These are phyloP conservation scores for Camelina neglecta DNA, from an alignment of 345 rosid species.

Conservation along the genomic window DNA sequence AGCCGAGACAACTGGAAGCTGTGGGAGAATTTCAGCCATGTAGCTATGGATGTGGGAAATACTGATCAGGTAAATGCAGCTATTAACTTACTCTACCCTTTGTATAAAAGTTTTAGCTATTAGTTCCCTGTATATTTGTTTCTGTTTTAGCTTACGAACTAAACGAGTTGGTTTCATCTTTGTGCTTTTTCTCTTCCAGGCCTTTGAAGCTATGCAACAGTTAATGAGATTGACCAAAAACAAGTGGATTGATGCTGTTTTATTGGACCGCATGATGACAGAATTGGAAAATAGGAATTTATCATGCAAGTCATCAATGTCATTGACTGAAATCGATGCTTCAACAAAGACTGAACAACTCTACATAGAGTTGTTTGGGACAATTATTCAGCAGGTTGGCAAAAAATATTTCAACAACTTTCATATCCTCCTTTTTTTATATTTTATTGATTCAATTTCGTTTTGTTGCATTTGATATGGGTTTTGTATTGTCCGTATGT, in stretches of 20 bases:
- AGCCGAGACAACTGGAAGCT: constrained; percentile 95
- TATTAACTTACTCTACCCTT: background rate
- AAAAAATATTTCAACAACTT: constrained; percentile 15
- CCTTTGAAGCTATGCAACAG: constrained; percentile 82
- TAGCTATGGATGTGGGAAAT: constrained; percentile 86
- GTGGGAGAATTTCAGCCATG: constrained; percentile 89
- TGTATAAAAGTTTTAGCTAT: background rate
- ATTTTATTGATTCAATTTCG: too few relatives aligned
- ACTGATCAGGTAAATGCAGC: constrained; percentile 66
- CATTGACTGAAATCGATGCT: constrained; percentile 2
- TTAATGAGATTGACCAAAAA: constrained; percentile 59
- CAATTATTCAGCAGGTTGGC: constrained; percentile 80
- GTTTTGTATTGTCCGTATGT: background rate
- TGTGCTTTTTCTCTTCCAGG: constrained; percentile 48
- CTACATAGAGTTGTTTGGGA: constrained; percentile 69
- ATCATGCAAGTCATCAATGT: constrained; percentile 28
- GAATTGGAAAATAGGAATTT: constrained; percentile 62
- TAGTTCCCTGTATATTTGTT: background rate
- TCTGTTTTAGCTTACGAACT: constrained; percentile 8
- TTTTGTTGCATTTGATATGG: background rate
- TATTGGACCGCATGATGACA: constrained; percentile 67
- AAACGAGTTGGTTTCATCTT: constrained; percentile 7
- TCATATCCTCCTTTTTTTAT: too few relatives aligned
- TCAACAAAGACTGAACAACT: constrained; percentile 61
- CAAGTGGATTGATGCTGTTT: constrained; percentile 62